These are phyloP conservation scores for Ustilago curta DNA, from an alignment of 1,284 basidiomycete species.

Conservation along the genomic window DNA sequence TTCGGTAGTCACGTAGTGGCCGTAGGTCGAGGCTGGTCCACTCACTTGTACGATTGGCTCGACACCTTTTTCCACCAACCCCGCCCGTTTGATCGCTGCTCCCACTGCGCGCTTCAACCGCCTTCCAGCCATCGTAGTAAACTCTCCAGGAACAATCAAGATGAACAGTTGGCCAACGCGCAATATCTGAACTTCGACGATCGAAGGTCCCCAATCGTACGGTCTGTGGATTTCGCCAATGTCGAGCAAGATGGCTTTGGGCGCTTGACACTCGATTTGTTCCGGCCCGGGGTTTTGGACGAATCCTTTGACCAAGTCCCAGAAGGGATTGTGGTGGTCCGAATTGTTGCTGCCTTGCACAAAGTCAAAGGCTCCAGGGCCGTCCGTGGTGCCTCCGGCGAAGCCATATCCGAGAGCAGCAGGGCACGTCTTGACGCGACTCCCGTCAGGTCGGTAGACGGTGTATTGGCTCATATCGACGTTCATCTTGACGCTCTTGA, in stretches of 20 bases:
- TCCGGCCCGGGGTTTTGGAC: conserved; percentile 77
- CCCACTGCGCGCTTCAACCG: conserved; percentile 76
- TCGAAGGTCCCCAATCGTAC: conserved; percentile 81
- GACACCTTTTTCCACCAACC: conserved; percentile 73
- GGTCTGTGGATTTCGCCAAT: conserved; percentile 71
- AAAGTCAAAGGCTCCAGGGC: conserved; percentile 84
- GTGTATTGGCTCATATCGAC: conserved; percentile 77
- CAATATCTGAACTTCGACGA: conserved; percentile 82
- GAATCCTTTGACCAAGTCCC: conserved; percentile 77
- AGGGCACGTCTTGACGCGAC: conserved; percentile 79
- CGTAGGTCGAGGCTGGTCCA: conserved; percentile 84
- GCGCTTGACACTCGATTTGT: conserved; percentile 79
- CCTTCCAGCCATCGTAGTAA: conserved; percentile 75
- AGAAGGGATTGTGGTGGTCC: conserved; percentile 79
- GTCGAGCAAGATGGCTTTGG: conserved; percentile 79
- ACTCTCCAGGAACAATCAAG: conserved; percentile 79
- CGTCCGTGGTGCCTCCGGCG: conserved; percentile 80
- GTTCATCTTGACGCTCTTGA: conserved; percentile 60
- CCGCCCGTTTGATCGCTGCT: conserved; percentile 75
- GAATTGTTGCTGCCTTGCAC: conserved; percentile 80
- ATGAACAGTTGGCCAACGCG: conserved; percentile 83
- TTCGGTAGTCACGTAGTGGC: conserved; percentile 78
- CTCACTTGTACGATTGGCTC: conserved; percentile 59
- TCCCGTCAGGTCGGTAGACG: conserved; percentile 78
- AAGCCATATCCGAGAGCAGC: conserved; percentile 75